phyloP scores from a whole-genome alignment of 768 basidiomycete genomes.

The Termitomyces sp. region DNA sequence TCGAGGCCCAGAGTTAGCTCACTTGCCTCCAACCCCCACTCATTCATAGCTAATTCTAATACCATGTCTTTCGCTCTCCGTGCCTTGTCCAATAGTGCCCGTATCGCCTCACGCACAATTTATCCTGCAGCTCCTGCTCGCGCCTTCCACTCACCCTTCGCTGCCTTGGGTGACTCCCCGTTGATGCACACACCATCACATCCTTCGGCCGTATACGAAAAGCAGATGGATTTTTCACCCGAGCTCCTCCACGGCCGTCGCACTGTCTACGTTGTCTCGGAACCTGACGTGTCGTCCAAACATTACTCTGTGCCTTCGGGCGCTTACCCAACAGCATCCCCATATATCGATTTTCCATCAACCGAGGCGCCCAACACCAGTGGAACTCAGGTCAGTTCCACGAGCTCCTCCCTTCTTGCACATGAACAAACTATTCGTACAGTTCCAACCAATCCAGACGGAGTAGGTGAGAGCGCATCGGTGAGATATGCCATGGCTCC shows the following conservation, averaged over 20 bases:
- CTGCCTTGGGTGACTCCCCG: constrained; percentile 41
- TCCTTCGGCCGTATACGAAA: constrained; percentile 51
- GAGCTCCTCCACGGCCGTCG: constrained; percentile 51
- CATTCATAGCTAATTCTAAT: not conserved
- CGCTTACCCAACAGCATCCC: constrained; percentile 52
- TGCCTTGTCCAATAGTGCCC: constrained; percentile 18
- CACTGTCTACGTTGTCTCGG: constrained; percentile 65
- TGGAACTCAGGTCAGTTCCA: constrained; percentile 37
- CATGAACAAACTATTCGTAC: constrained; percentile 42
- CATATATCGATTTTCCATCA: constrained; percentile 39
- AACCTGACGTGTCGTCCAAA: constrained; percentile 60
- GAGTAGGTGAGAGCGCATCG: constrained; percentile 46
- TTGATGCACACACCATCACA: constrained; percentile 29
- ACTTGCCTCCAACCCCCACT: constrained; percentile 6
- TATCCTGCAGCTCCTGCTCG: constrained; percentile 30
- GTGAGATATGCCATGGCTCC: constrained; percentile 38
- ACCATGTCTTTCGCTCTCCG: constrained; percentile 31
- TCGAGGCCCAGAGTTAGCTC: not conserved
- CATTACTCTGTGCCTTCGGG: constrained; percentile 72
- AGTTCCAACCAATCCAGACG: constrained; percentile 36
- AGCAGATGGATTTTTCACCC: constrained; percentile 49
- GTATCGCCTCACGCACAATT: constrained; percentile 18
- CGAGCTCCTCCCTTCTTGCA: constrained; percentile 34
- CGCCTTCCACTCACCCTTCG: constrained; percentile 65
- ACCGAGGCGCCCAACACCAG: constrained; percentile 35